These are phyloP conservation scores for Geranium brycei DNA, from an alignment of 345 rosid species.

Conservation along the genomic window DNA sequence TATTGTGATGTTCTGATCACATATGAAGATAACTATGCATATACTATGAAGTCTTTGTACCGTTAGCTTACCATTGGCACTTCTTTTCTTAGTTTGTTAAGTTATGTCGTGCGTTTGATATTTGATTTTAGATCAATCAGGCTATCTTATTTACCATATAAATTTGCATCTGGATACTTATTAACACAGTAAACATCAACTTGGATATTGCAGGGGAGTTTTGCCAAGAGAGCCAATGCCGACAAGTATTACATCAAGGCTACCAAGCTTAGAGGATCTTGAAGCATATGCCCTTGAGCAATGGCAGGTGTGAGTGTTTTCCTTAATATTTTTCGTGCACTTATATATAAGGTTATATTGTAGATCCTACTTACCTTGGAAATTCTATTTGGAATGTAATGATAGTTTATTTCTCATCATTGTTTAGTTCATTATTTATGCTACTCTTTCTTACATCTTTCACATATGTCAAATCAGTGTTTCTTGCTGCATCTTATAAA, in stretches of 20 bases:
- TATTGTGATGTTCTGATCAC: background rate
- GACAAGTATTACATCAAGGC: constrained; percentile 36
- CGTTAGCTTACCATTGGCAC: background rate
- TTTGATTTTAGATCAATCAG: constrained; percentile 8
- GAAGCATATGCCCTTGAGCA: constrained; percentile 70
- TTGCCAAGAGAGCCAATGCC: constrained; percentile 89
- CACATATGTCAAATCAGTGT: constrained; percentile 40
- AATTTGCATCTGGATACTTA: constrained; percentile 1
- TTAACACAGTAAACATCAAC: constrained; percentile 8
- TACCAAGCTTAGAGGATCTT: constrained; percentile 68
- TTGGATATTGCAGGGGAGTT: constrained; percentile 48
- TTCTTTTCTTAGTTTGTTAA: background rate
- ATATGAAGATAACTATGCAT: too few relatives aligned
- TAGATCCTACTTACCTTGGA: constrained; percentile 7
- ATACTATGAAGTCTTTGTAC: background rate
- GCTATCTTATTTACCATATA: background rate
- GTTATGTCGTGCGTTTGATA: background rate
- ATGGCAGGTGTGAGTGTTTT: constrained; percentile 74
- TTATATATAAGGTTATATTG: constrained; percentile 4
- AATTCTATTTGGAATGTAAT: background rate
- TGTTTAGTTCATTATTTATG: constrained; percentile 6
- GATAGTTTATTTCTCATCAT: background rate
- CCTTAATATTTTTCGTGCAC: constrained; percentile 5
- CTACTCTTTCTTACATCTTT: constrained; percentile 20
- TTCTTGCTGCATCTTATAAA: constrained; percentile 88